Percentiles rank a stretch among this genome's conserved stretches.
These are phyloP conservation scores for Metrosideros polymorpha DNA, from an alignment of 441 rosid genomes.

Conservation along the genomic window DNA sequence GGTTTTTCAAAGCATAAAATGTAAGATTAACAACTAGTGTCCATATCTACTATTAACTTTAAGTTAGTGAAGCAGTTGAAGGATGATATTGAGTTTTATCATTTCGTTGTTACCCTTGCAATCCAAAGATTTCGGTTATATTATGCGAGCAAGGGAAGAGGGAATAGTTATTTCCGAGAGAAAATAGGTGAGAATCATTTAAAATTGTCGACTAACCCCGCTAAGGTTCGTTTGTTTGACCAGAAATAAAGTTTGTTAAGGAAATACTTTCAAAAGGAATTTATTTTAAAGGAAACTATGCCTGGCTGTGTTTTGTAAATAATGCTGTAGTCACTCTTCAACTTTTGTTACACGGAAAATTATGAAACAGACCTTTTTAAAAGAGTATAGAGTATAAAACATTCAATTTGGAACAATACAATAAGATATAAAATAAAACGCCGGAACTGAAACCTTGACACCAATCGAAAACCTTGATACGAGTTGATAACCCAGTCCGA, in stretches of 20 bases:
- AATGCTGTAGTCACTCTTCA: background rate
- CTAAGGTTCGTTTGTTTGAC: background rate
- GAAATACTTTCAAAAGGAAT: background rate
- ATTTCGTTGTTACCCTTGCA: background rate
- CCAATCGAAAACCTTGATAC: background rate
- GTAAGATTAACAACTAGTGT: background rate
- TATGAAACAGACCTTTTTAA: background rate
- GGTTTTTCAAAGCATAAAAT: background rate
- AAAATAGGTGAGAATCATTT: background rate
- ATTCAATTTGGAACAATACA: background rate
- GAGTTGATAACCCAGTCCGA: background rate
- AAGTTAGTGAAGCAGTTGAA: background rate
- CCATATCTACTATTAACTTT: background rate
- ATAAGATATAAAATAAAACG: background rate
- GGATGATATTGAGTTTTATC: background rate
- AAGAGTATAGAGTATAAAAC: background rate
- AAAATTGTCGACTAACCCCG: background rate
- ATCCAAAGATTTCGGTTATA: background rate
- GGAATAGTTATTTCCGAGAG: background rate
- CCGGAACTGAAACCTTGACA: background rate
- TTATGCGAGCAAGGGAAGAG: background rate
- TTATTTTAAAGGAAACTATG: background rate
- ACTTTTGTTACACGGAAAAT: background rate
- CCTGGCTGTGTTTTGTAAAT: background rate
- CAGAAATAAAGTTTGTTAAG: background rate